Evolutionary conservation across 2,329 filamentous ascomycete species (phyloP), one percentile per base, ranked within the genome.

Genomic region (Exophiala spinifera): DNA sequence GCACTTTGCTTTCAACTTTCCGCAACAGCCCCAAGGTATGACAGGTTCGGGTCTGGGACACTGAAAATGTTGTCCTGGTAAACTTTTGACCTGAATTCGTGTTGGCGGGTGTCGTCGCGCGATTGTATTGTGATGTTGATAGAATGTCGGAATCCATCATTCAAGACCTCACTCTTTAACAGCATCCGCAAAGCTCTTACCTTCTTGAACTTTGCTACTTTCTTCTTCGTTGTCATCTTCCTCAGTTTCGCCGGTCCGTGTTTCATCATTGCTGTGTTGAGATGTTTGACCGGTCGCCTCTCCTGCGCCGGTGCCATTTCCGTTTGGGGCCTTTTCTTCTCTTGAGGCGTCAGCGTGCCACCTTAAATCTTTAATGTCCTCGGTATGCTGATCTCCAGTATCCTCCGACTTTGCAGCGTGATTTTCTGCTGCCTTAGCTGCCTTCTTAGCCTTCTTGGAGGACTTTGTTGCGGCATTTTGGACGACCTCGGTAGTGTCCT

Each of bases 231-330:
- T n/a, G n/a, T n/a, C n/a, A n/a, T 40, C 17, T 49, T 15, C 39
- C 36, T 57, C 46, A 17, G 39, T 47, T 19, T 51, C 48, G 8
- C 46, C 36, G 4, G 21, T 44, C 37, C 40, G 28, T 43, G 31
- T 34, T 17, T 51, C 17, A 48, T 17, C 48, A 28, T 31, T 34
- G 46, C 28, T 40, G 28, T 14, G 36, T 53, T 46, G 42, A 23
- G 36, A 39, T 15, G 10, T 20, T 40, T 44, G 23, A 46, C 53
- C 56, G 40, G 59, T 45, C 53, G 25, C 59, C 59, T 51, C 59
- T 51, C 44, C 59, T 56, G 48, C 59, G 55, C 52, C 56, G 47
- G 56, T 61, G 57, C 57, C 60, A 58, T 56, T 51, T 53, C 43
- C 57, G 60, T 62, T 58, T 58, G 57, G 57, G 57, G 55, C 15